Base-by-base conservation (phyloP, 495 filamentous ascomycete genomes). In the Melanomma pulvis-pyrius region DNA sequence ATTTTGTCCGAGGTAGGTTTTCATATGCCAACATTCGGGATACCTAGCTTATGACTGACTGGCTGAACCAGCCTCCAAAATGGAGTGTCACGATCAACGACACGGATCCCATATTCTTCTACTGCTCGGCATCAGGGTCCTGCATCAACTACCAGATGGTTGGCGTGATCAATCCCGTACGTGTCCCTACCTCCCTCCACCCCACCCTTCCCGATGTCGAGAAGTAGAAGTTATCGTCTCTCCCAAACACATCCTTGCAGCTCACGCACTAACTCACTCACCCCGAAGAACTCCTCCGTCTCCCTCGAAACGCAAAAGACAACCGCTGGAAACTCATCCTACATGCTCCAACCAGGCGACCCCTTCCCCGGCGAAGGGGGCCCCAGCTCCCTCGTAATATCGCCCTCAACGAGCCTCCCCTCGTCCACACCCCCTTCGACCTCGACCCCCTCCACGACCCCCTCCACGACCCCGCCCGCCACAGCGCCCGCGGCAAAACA, bases 91-190 rank as follows among this genome's bases (percentile, higher is more conserved):
- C 61, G 11, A 76, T 88, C 65, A 87, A 87, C 68, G 79, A 83
- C 69, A 87, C 83, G 0, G 63, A 78, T 6, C 82, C 85, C 5
- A 78, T 86, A 28, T 87, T 85, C 71, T 87, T 80, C 74, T 88
- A 89, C 74, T 88, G 84, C 74, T 74, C 76, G 0, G 82, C 83
- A 5, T 76, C 79, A 0, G 71, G 69, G 8, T 75, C 73, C 11
- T 82, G 32, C 51, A 78, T 71, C 41, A 58, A 70, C 15, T 79
- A 63, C 30, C 55, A 70, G 6, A 82, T 82, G 81, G 70, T 79
- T n/a, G 76, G 76, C 46, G 79, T 74, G 13, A 79, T 82, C 68
- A 82, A 82, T 53, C 68, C 75, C 11, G 58, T 59, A 59, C 15
- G 51, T n/a, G 2, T n/a, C 17, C 2, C 12, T 12, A 5, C 30